A percentile compares a stretch with the other conserved stretches of the same genome.
phyloP scores from a whole-genome alignment of 139 green algal genomes.

The Edaphochlamys debaryana region DNA sequence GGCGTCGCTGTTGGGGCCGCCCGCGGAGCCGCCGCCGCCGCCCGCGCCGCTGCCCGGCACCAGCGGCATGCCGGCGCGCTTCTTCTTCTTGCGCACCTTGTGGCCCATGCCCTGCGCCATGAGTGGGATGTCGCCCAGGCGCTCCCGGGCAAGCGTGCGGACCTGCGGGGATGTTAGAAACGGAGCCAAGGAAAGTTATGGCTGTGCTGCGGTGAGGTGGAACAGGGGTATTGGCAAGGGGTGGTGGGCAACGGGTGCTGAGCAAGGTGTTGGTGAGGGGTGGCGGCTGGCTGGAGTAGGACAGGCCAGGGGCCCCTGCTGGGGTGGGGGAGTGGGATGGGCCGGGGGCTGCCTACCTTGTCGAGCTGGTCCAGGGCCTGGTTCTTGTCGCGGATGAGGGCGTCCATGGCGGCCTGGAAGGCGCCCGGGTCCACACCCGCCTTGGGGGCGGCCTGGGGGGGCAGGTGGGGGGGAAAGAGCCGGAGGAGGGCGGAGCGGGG shows the following conservation, averaged over 20 bases:
- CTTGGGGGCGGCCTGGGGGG: constrained; percentile 29
- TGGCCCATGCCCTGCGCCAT: constrained; percentile 25
- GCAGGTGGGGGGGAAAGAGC: not conserved
- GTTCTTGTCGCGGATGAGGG: constrained; percentile 61
- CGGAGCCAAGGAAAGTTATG: too few species aligned
- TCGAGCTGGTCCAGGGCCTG: constrained; percentile 59
- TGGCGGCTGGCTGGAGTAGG: too few species aligned
- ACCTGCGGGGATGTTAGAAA: constrained; percentile 49
- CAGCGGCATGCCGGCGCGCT: not conserved
- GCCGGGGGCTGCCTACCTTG: too few species aligned
- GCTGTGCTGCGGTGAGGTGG: too few species aligned
- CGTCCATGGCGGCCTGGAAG: constrained; percentile 45
- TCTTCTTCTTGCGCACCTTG: constrained; percentile 48
- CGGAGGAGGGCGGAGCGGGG: not conserved
- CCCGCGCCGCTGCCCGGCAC: not conserved
- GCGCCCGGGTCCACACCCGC: constrained; percentile 40
- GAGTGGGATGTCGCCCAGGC: constrained; percentile 43
- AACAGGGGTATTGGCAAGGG: too few species aligned
- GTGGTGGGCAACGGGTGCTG: too few species aligned
- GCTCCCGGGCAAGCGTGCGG: constrained; percentile 45
- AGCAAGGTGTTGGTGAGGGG: too few species aligned
- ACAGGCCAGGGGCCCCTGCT: too few species aligned
- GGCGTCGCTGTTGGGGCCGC: not conserved
- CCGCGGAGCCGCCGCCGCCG: not conserved
- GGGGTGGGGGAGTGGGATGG: too few species aligned